These are phyloP conservation scores for Cladophialophora chaetospira DNA, from an alignment of 2,329 filamentous ascomycete species.

Conservation along the genomic window DNA sequence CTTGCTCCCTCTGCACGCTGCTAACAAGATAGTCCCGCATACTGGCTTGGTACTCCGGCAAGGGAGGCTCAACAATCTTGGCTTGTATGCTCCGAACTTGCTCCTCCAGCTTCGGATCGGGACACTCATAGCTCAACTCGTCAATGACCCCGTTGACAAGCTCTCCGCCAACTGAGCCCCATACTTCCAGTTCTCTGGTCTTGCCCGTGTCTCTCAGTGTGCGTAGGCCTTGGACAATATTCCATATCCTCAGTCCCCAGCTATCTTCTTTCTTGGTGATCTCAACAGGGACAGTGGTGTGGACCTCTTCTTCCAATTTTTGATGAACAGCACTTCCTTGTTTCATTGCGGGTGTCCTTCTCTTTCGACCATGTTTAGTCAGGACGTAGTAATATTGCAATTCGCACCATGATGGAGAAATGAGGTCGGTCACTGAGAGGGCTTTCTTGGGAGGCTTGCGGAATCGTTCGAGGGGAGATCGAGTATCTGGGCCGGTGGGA, in stretches of 20 bases:
- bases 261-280: conserved; percentile 75
- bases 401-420: conserved; percentile 93
- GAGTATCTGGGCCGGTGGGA: conserved; percentile 43
- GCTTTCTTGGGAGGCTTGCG: conserved; percentile 75
- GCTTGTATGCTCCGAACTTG: conserved; percentile 53
- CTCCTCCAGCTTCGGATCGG: conserved; percentile 70
- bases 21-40: conserved; percentile 48
- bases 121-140: conserved; percentile 74
- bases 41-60: conserved; percentile 49
- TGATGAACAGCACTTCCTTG: conserved; percentile 78
- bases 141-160: conserved; percentile 90
- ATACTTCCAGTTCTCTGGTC: conserved; percentile 77
- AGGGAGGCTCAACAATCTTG: conserved; percentile 50
- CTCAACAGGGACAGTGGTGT: conserved; percentile 72
- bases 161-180: conserved; percentile 80
- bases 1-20: conserved; percentile 18
- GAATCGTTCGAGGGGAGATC: conserved; percentile 74
- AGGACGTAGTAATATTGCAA: conserved; percentile 89
- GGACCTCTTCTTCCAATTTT: conserved; percentile 80
- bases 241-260: conserved; percentile 85
- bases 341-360: conserved; percentile 78
- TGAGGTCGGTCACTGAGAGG: conserved; percentile 83
- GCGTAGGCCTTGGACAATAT: conserved; percentile 80
- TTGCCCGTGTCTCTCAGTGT: conserved; percentile 70
- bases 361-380: conserved; percentile 73